Percentiles rank a stretch among this genome's conserved stretches.
These are phyloP conservation scores for Crithidia bombi DNA, from an alignment of 208 protist genomes.

Conservation along the genomic window DNA sequence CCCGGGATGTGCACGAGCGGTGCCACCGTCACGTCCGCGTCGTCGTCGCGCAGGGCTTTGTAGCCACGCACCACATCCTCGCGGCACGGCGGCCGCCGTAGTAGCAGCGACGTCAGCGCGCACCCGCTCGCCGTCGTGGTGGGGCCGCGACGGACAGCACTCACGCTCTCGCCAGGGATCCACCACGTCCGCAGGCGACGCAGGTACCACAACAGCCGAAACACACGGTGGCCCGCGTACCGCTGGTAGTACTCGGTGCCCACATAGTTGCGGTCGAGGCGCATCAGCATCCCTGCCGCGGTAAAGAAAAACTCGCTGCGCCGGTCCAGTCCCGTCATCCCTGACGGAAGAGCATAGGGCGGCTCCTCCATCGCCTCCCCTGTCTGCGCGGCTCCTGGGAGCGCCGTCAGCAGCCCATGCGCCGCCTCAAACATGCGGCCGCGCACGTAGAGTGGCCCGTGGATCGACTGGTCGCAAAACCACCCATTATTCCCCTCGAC, in stretches of 20 bases:
- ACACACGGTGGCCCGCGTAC: conserved; percentile 6
- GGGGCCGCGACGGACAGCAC: conserved; percentile 1
- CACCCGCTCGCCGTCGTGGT: conserved; percentile 13
- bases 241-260: conserved; percentile 20
- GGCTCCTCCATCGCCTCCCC: neutral
- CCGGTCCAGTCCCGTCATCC: conserved; percentile 25
- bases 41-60: conserved; percentile 10
- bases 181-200: conserved; percentile 15
- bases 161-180: neutral
- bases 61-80: conserved; percentile 11
- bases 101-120: conserved; percentile 16
- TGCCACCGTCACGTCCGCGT: conserved; percentile 11
- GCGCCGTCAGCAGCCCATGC: conserved; percentile 16
- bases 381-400: neutral
- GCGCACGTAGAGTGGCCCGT: conserved; percentile 14
- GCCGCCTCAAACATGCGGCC: conserved; percentile 33
- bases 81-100: conserved; percentile 10
- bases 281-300: conserved; percentile 9
- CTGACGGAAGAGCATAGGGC: conserved; percentile 18
- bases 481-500: conserved; percentile 6
- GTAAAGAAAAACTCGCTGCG: conserved; percentile 25
- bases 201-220: conserved; percentile 17
- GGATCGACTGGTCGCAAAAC: conserved; percentile 39
- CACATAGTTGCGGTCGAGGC: conserved; percentile 13
- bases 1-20: conserved; percentile 17